Percentiles rank a stretch among this genome's conserved stretches.
These are phyloP conservation scores for Russula brevipes DNA, from an alignment of 768 basidiomycete genomes.

Conservation along the genomic window DNA sequence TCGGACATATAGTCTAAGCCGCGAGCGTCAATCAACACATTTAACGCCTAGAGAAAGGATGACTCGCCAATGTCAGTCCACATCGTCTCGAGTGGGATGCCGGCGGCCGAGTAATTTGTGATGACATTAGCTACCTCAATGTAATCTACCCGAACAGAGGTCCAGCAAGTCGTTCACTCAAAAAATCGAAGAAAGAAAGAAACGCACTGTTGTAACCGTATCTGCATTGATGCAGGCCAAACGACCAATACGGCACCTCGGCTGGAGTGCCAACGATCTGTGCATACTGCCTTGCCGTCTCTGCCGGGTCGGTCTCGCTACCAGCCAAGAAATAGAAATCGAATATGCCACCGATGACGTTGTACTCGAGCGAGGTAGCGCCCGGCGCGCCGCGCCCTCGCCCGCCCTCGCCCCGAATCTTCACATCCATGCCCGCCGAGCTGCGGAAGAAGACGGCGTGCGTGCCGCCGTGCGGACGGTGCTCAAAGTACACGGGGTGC, in stretches of 20 bases:
- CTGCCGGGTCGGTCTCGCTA: conserved; percentile 50
- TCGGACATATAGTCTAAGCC: conserved; percentile 60
- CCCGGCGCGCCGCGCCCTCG: conserved; percentile 26
- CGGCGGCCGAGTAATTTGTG: conserved; percentile 52
- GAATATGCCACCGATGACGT: conserved; percentile 69
- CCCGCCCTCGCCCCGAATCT: conserved; percentile 37
- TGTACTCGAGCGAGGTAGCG: conserved; percentile 57
- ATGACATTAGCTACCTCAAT: conserved; percentile 60
- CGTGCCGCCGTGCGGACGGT: conserved; percentile 51
- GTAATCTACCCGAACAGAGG: conserved; percentile 40
- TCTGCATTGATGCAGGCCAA: conserved; percentile 69
- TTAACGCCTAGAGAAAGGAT: background rate
- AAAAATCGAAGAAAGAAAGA: too few relatives aligned
- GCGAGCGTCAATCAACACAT: background rate
- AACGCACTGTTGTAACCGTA: conserved; percentile 59
- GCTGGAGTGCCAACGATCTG: conserved; percentile 61
- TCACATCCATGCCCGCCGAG: conserved; percentile 75
- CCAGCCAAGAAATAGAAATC: conserved; percentile 79
- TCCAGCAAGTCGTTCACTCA: background rate
- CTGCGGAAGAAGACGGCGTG: conserved; percentile 68
- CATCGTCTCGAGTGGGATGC: conserved; percentile 71
- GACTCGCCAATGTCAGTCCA: conserved; percentile 66
- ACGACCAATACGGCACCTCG: conserved; percentile 70
- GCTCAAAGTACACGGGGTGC: conserved; percentile 71
- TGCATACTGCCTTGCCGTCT: conserved; percentile 63